phyloP scores from a whole-genome alignment of 371 early-diverging fungal species.

The Rhizopus arrhizus region DNA sequence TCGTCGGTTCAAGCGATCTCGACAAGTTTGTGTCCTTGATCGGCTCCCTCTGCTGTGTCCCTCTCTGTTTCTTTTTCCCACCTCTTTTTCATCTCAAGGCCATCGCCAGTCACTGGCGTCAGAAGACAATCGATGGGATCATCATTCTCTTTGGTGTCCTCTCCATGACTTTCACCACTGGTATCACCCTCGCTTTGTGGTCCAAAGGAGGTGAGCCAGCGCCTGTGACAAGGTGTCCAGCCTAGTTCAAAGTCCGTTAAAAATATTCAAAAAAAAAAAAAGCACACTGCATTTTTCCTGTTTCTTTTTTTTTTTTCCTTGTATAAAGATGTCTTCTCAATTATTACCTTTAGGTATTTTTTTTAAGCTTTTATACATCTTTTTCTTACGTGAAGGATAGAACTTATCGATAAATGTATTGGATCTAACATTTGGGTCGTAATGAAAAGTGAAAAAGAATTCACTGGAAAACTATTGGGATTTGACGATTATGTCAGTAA shows the following conservation, averaged over 20 bases:
- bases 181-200: constrained; percentile 74
- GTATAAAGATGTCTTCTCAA: constrained; percentile 40
- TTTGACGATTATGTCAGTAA: constrained; percentile 98
- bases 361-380: background rate
- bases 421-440: constrained; percentile 94
- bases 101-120: constrained; percentile 44
- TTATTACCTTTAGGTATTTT: constrained; percentile 47
- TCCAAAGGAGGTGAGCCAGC: constrained; percentile 30
- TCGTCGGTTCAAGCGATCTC: constrained; percentile 70
- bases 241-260: background rate
- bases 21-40: constrained; percentile 88
- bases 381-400: constrained; percentile 42
- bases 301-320: constrained; percentile 1
- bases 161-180: constrained; percentile 78
- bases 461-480: constrained; percentile 91
- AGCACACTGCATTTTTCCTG: background rate
- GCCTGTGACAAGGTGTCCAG: constrained; percentile 36
- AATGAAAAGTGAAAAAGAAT: constrained; percentile 67
- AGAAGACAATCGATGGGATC: constrained; percentile 57
- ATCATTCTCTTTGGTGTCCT: constrained; percentile 72
- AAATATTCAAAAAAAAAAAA: too few relatives aligned
- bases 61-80: constrained; percentile 73
- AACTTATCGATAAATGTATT: constrained; percentile 97
- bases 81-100: constrained; percentile 79
- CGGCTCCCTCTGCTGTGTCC: constrained; percentile 83